Evolutionary conservation across 129 eudicot genomes (phyloP).

Genomic region (Calendula officinalis): DNA sequence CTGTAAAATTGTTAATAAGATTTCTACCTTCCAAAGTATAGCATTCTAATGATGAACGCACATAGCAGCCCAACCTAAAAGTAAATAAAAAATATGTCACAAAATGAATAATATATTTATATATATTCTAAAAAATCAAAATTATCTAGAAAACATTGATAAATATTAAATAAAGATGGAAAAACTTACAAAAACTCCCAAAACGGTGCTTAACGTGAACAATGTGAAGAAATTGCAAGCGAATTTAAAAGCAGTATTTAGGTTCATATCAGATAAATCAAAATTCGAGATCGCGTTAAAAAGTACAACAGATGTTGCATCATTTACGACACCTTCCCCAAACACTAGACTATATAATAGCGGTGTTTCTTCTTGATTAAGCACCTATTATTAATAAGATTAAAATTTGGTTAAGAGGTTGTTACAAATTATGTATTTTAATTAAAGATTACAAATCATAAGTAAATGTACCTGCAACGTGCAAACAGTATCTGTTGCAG

Average conservation of each 20-base stretch:
- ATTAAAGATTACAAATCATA: neutral
- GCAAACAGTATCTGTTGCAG: constrained; percentile 96
- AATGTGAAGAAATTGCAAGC: constrained; percentile 43
- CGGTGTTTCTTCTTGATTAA: constrained; percentile 80
- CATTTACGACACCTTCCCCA: constrained; percentile 95
- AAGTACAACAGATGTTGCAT: constrained; percentile 86
- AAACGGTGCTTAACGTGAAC: constrained; percentile 61
- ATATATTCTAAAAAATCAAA: neutral
- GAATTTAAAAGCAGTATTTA: constrained; percentile 35
- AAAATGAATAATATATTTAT: neutral
- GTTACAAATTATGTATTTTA: neutral
- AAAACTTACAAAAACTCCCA: constrained; percentile 67
- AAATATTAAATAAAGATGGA: neutral
- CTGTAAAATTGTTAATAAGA: no score
- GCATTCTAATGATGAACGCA: constrained; percentile 54
- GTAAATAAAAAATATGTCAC: neutral
- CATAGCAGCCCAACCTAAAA: constrained; percentile 75
- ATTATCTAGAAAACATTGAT: neutral
- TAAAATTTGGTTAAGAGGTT: constrained; percentile 1
- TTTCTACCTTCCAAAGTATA: constrained; percentile 64
- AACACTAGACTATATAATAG: constrained; percentile 74
- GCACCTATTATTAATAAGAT: constrained; percentile 48
- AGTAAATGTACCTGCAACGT: constrained; percentile 66
- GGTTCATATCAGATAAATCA: constrained; percentile 51
- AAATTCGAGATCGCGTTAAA: constrained; percentile 65